Conservation (phyloP, 1,284 basidiomycete genomes). For the Neonothopanus nambi region DNA sequence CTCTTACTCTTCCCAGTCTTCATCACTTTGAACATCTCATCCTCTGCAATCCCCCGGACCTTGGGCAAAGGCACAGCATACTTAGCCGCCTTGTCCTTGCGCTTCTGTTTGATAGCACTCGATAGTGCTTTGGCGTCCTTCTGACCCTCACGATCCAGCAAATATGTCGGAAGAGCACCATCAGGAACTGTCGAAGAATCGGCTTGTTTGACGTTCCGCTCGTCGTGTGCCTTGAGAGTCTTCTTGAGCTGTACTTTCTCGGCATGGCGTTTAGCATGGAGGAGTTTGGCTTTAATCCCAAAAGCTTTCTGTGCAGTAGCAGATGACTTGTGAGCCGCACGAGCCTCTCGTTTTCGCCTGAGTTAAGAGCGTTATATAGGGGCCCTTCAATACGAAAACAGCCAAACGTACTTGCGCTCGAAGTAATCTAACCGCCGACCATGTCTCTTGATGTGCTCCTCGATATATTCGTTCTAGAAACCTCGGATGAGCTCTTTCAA, state of each 20-base stretch:
- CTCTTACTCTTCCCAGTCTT: constrained; percentile 97
- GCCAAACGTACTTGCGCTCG: constrained; percentile 70
- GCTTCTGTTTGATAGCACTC: constrained; percentile 97
- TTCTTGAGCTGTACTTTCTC: constrained; percentile 99
- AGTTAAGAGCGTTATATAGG: not conserved
- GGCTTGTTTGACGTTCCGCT: constrained; percentile 95
- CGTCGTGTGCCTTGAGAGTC: constrained; percentile 98
- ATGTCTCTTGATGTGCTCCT: constrained; percentile 87
- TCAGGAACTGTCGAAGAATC: constrained; percentile 82
- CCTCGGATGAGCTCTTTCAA: not conserved
- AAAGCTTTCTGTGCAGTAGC: constrained; percentile 91
- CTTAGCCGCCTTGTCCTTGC: constrained; percentile 99
- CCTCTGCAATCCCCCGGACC: constrained; percentile 97
- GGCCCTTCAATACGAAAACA: constrained; percentile 4
- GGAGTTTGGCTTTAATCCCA: constrained; percentile 96
- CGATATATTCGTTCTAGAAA: constrained; percentile 88
- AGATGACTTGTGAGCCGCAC: constrained; percentile 87
- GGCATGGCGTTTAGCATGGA: constrained; percentile 93
- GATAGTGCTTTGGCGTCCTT: constrained; percentile 97
- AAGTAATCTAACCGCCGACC: constrained; percentile 84
- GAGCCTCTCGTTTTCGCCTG: constrained; percentile 93
- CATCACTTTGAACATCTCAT: constrained; percentile 99
- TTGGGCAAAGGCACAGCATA: constrained; percentile 97
- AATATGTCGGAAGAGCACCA: constrained; percentile 89
- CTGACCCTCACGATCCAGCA: constrained; percentile 96